Percentiles rank a stretch among this genome's conserved stretches.
These are phyloP conservation scores for Sapria himalayana DNA, from an alignment of 345 rosid genomes.

Conservation along the genomic window DNA sequence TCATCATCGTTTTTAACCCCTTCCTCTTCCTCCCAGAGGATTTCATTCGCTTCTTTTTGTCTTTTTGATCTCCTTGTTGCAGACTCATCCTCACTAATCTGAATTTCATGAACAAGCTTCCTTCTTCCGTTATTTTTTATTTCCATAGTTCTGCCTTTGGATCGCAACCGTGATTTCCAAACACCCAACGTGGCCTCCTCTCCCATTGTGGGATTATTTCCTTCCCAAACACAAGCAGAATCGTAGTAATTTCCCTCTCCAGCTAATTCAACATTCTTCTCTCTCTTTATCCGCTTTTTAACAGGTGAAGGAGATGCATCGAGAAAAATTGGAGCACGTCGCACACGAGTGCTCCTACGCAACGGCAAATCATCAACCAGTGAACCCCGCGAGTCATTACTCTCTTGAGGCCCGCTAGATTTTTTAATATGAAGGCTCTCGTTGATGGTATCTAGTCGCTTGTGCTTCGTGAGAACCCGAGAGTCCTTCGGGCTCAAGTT, in stretches of 20 bases:
- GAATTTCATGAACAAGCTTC: constrained; percentile 28
- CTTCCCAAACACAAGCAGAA: constrained; percentile 13
- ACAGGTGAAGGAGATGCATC: constrained; percentile 69
- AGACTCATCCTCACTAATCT: constrained; percentile 8
- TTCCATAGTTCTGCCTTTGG: constrained; percentile 18
- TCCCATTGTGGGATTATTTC: constrained; percentile 11
- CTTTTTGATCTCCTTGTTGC: no score
- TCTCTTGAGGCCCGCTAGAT: constrained; percentile 27
- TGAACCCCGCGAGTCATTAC: constrained; percentile 11
- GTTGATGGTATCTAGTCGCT: constrained; percentile 74
- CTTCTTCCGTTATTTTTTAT: constrained; percentile 20
- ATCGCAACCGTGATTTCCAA: constrained; percentile 53
- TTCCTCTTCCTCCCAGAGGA: constrained; percentile 10
- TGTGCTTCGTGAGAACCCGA: constrained; percentile 54
- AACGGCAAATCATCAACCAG: constrained; percentile 23
- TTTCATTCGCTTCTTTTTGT: constrained; percentile 7
- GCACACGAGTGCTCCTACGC: constrained; percentile 59
- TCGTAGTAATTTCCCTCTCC: constrained; percentile 4
- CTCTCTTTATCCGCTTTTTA: constrained; percentile 28
- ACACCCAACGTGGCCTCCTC: constrained; percentile 21
- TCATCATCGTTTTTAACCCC: no score
- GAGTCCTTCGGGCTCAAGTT: constrained; percentile 19
- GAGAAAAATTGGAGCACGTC: constrained; percentile 42
- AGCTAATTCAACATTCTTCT: constrained; percentile 11
- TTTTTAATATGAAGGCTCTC: constrained; percentile 52